Percentiles rank a stretch among this genome's conserved stretches.
Evolutionary conservation across 768 basidiomycete genomes (phyloP).

Genomic region (Pholiota conissans): DNA sequence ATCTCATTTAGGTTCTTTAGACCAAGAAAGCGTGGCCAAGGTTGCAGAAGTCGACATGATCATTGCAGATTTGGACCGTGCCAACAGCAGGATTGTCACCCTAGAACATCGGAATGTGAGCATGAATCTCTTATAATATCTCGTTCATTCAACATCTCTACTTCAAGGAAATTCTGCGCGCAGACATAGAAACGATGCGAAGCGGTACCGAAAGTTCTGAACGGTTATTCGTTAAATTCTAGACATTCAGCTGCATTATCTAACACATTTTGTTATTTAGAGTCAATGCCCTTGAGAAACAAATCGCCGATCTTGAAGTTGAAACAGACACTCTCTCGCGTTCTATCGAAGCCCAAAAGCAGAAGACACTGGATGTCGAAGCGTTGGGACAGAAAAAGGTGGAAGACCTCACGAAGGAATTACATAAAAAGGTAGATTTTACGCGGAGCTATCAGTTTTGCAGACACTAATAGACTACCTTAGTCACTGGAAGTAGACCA

Average conservation of each 20-base stretch:
- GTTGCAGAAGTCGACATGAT: constrained; percentile 95
- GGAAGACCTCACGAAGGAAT: constrained; percentile 62
- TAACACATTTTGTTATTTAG: constrained; percentile 34
- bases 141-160: background rate
- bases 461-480: background rate
- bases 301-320: constrained; percentile 73
- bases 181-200: constrained; percentile 90
- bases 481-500: constrained; percentile 67
- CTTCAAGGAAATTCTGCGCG: constrained; percentile 84
- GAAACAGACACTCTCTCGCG: constrained; percentile 72
- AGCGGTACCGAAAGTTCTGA: constrained; percentile 74
- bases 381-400: constrained; percentile 45
- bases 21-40: constrained; percentile 89
- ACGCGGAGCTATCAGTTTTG: background rate
- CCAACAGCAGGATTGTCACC: constrained; percentile 90
- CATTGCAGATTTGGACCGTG: constrained; percentile 89
- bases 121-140: constrained; percentile 10
- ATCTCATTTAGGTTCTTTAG: constrained; percentile 36
- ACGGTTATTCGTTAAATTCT: constrained; percentile 49
- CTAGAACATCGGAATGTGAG: constrained; percentile 91
- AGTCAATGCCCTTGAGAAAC: constrained; percentile 69
- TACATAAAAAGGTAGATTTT: constrained; percentile 49
- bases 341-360: constrained; percentile 63
- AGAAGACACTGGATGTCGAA: constrained; percentile 46
- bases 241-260: background rate